phyloP scores from a whole-genome alignment of 371 early-diverging fungal species.

The Apophysomyces sp. region DNA sequence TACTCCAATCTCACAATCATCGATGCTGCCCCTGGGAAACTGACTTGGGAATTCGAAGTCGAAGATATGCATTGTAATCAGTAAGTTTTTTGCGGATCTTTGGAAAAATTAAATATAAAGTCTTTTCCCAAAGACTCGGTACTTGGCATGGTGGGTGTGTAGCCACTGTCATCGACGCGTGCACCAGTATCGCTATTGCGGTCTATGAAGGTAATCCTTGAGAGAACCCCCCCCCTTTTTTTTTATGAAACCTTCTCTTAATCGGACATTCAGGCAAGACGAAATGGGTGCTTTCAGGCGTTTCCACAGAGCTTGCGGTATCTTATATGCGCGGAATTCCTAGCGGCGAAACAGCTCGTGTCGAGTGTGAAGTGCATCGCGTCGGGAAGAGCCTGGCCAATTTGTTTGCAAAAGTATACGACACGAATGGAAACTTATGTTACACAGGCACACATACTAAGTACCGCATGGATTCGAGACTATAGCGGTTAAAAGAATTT shows the following conservation, averaged over 20 bases:
- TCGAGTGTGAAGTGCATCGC: slow-evolving; percentile 39
- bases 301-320: slow-evolving; percentile 39
- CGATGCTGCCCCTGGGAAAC: slow-evolving; percentile 18
- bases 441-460: slow-evolving; percentile 45
- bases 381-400: slow-evolving; percentile 36
- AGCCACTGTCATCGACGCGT: slow-evolving; percentile 47
- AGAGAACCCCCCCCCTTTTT: too few species aligned
- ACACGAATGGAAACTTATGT: slow-evolving; percentile 26
- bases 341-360: slow-evolving; percentile 23
- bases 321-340: slow-evolving; percentile 32
- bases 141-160: slow-evolving; percentile 47
- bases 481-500: slow-evolving; percentile 19
- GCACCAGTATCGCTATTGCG: slow-evolving; percentile 37
- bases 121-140: slow-evolving; percentile 13
- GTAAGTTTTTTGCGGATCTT: slow-evolving; percentile 12
- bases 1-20: slow-evolving; percentile 8
- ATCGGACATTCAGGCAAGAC: too few species aligned
- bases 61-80: slow-evolving; percentile 31
- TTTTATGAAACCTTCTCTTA: background rate
- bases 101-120: background rate
- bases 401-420: slow-evolving; percentile 35
- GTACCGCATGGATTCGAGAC: slow-evolving; percentile 29
- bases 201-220: slow-evolving; percentile 18
- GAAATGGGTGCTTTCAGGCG: slow-evolving; percentile 30
- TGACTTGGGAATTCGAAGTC: slow-evolving; percentile 38